Conservation (phyloP, 192 early-diverging fungal species). For the Coemansia sp. region DNA sequence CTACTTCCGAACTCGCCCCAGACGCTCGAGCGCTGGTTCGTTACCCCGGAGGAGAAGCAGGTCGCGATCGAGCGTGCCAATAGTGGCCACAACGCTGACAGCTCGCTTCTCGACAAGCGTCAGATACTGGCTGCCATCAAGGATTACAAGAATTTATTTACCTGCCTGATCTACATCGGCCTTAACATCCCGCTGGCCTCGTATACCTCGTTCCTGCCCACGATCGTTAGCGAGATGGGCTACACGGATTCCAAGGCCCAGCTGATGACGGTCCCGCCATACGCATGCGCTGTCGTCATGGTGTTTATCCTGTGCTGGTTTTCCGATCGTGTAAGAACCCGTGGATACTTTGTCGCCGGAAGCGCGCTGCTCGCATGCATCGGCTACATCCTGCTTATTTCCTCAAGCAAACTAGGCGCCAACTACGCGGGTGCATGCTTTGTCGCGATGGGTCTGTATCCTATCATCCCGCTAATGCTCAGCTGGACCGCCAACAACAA, state of each 20-base stretch:
- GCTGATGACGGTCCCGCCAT: slow-evolving; percentile 57
- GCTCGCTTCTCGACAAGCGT: slow-evolving; percentile 28
- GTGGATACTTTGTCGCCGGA: slow-evolving; percentile 47
- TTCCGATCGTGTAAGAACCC: slow-evolving; percentile 53
- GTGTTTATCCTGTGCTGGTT: slow-evolving; percentile 42
- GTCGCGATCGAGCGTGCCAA: slow-evolving; percentile 57
- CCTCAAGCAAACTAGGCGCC: slow-evolving; percentile 21
- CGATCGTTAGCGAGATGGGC: slow-evolving; percentile 68
- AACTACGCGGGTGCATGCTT: slow-evolving; percentile 54
- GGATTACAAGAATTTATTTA: slow-evolving; percentile 58
- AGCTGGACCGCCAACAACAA: slow-evolving; percentile 67
- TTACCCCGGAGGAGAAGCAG: slow-evolving; percentile 55
- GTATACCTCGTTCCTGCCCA: slow-evolving; percentile 68
- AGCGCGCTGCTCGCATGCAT: slow-evolving; percentile 34
- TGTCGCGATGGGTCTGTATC: slow-evolving; percentile 49
- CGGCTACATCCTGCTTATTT: slow-evolving; percentile 51
- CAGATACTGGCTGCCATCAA: slow-evolving; percentile 52
- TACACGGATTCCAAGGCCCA: slow-evolving; percentile 55
- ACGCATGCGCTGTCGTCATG: slow-evolving; percentile 45
- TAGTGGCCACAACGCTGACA: slow-evolving; percentile 45
- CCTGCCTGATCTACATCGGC: slow-evolving; percentile 63
- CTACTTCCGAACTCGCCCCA: slow-evolving; percentile 59
- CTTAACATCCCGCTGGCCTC: slow-evolving; percentile 64
- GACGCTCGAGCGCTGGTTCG: slow-evolving; percentile 46
- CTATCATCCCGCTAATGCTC: slow-evolving; percentile 62